Evolutionary conservation across 2,329 filamentous ascomycete genomes (phyloP).

Genomic region (Drechslera avenae): DNA sequence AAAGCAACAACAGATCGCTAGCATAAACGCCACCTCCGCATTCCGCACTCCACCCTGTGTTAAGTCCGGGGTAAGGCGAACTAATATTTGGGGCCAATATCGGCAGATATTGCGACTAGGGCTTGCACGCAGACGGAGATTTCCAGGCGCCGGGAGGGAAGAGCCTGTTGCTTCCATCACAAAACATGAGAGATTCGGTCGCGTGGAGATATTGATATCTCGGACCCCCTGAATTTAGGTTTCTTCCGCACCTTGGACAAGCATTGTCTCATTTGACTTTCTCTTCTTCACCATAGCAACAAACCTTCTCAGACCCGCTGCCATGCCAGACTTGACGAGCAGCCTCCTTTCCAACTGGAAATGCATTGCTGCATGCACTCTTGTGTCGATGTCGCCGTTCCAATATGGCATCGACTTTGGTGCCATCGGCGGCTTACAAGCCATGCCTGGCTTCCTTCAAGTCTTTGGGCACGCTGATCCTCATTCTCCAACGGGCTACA

Average conservation of each 20-base stretch:
- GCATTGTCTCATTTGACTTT: not conserved
- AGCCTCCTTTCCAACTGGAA: constrained; percentile 53
- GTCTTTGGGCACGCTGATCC: constrained; percentile 42
- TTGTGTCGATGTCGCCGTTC: constrained; percentile 58
- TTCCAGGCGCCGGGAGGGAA: constrained; percentile 10
- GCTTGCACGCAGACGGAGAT: constrained; percentile 4
- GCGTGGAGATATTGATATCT: not conserved
- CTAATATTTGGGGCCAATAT: constrained; percentile 22
- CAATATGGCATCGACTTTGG: constrained; percentile 61
- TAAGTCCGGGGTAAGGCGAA: constrained; percentile 22
- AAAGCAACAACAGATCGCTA: not conserved
- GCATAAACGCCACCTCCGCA: constrained; percentile 20
- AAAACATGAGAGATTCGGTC: no score
- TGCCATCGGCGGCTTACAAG: constrained; percentile 58
- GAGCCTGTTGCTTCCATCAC: no score
- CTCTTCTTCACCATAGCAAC: not conserved
- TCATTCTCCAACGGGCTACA: constrained; percentile 49
- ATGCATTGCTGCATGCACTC: constrained; percentile 55
- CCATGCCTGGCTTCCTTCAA: constrained; percentile 57
- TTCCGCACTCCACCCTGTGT: constrained; percentile 24
- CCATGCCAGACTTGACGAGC: constrained; percentile 30
- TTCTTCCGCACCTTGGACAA: not conserved
- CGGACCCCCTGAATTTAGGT: not conserved
- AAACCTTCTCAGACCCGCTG: constrained; percentile 8
- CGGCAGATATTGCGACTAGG: constrained; percentile 27